A percentile compares a stretch with the other conserved stretches of the same genome.
These are phyloP conservation scores for Aquanectria penicillioides DNA, from an alignment of 2,329 filamentous ascomycete genomes.

Conservation along the genomic window DNA sequence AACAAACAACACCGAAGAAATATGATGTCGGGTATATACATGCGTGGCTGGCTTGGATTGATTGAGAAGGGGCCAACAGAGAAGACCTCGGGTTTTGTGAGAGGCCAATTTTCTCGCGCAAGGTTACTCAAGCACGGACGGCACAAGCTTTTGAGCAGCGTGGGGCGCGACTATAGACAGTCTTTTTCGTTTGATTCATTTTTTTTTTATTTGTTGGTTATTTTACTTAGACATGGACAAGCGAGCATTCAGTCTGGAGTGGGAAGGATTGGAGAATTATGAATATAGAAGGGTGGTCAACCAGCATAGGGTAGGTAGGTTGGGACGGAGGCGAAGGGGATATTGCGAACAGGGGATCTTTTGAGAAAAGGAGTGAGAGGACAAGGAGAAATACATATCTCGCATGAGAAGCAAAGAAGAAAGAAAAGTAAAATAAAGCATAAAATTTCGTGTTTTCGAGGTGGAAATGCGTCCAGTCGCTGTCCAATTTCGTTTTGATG, in stretches of 20 bases:
- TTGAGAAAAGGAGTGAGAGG: not conserved
- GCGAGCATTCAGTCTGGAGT: constrained; percentile 25
- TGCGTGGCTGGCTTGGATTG: constrained; percentile 10
- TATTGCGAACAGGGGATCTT: too few relatives aligned
- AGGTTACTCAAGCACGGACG: too few relatives aligned
- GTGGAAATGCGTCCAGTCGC: too few relatives aligned
- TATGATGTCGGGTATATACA: not conserved
- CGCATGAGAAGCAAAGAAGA: too few relatives aligned
- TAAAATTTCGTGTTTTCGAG: too few relatives aligned
- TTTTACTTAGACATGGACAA: constrained; percentile 37
- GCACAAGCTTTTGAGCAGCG: constrained; percentile 10
- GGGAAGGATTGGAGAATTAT: constrained; percentile 30
- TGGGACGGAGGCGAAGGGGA: not conserved
- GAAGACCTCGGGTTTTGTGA: not conserved
- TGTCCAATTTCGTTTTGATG: too few relatives aligned
- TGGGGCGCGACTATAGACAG: constrained; percentile 26
- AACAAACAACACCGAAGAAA: not conserved
- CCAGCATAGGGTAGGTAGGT: constrained; percentile 14
- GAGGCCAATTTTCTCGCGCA: too few relatives aligned
- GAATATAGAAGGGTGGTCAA: constrained; percentile 38
- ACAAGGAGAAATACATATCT: too few relatives aligned
- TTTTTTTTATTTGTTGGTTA: constrained; percentile 29
- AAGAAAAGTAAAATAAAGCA: too few relatives aligned
- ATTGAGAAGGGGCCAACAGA: not conserved
- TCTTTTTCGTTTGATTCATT: constrained; percentile 19